Conservation (phyloP, 2,329 filamentous ascomycete genomes). For the Arthrobotrys musiformis region DNA sequence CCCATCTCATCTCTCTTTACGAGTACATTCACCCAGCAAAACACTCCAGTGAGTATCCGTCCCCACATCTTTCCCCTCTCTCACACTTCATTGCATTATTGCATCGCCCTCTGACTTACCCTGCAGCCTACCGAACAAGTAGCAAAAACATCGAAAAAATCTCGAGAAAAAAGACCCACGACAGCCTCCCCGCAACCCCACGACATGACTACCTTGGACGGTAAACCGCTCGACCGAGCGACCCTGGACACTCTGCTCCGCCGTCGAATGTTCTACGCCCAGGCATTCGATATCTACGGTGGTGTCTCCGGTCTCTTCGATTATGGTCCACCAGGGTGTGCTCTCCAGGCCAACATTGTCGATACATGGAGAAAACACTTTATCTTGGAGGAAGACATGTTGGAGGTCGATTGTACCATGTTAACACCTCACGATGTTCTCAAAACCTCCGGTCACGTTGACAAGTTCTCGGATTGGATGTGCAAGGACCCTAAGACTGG, state of each 20-base stretch:
- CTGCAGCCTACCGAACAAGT: neutral
- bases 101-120: neutral
- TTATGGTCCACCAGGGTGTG: conserved; percentile 88
- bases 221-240: conserved; percentile 85
- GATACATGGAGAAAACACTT: conserved; percentile 94
- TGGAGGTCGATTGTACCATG: conserved; percentile 93
- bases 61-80: neutral
- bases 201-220: conserved; percentile 79
- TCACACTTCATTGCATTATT: no score
- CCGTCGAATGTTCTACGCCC: conserved; percentile 92
- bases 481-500: conserved; percentile 98
- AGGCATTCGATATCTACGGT: conserved; percentile 94
- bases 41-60: conserved; percentile 19
- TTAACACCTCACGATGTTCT: conserved; percentile 92
- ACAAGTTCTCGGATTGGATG: conserved; percentile 99
- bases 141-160: neutral
- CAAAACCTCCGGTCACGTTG: conserved; percentile 95
- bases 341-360: conserved; percentile 86
- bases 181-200: conserved; percentile 16
- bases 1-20: conserved; percentile 3
- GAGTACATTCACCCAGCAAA: neutral
- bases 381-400: conserved; percentile 91
- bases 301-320: conserved; percentile 90
- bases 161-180: neutral
- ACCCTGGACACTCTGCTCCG: conserved; percentile 85